Evolutionary conservation across 1,284 basidiomycete genomes (phyloP).

Genomic region (Trichosporon sp.): DNA sequence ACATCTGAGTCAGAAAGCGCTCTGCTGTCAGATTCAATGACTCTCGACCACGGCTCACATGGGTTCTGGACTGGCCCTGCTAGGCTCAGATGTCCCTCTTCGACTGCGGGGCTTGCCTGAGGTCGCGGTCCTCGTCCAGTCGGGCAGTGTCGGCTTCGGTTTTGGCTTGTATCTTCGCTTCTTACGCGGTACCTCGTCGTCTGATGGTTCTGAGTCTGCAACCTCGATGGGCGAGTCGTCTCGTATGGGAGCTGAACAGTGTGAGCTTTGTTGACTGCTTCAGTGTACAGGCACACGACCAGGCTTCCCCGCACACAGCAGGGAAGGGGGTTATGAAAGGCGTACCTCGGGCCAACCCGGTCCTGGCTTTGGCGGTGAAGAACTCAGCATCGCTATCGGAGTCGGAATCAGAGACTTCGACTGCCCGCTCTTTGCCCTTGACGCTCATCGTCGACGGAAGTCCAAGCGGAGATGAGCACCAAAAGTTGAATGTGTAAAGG

Average conservation of each 20-base stretch:
- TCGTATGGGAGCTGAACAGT: not conserved
- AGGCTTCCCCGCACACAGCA: not conserved
- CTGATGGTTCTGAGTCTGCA: not conserved
- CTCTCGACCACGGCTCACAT: not conserved
- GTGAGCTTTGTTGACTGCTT: not conserved
- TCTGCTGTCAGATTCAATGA: not conserved
- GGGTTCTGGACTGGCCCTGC: not conserved
- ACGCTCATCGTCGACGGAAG: conserved; percentile 9
- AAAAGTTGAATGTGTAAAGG: no score
- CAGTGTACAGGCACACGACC: not conserved
- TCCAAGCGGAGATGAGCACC: not conserved
- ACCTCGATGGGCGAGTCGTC: not conserved
- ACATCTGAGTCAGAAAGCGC: not conserved
- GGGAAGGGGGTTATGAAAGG: not conserved
- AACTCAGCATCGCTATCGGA: conserved; percentile 29
- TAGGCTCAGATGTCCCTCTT: not conserved
- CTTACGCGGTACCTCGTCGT: not conserved
- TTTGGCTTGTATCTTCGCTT: not conserved
- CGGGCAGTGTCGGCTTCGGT: conserved; percentile 5
- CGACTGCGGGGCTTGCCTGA: not conserved
- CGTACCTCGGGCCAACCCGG: not conserved
- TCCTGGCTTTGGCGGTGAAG: conserved; percentile 22
- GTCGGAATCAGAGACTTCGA: conserved; percentile 12
- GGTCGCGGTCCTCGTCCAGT: conserved; percentile 5
- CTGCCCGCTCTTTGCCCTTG: conserved; percentile 18